phyloP scores from a whole-genome alignment of 805 yeast species.

The Pichia exigua region DNA sequence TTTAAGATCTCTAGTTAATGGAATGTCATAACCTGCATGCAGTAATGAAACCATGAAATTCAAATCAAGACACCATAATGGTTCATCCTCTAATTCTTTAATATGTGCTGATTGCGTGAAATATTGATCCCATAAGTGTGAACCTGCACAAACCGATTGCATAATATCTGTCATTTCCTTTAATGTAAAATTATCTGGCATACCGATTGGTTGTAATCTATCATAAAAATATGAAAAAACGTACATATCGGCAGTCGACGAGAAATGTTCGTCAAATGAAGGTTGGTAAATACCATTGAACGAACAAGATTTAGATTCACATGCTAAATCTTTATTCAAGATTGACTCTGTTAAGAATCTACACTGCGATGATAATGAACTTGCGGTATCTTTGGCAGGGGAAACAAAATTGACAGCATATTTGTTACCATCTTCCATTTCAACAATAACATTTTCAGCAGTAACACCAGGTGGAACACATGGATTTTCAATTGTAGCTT shows the following conservation, averaged over 20 bases:
- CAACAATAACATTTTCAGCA: conserved; percentile 56
- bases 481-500: conserved; percentile 57
- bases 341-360: conserved; percentile 74
- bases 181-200: conserved; percentile 85
- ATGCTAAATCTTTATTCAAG: conserved; percentile 74
- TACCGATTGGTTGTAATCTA: conserved; percentile 86
- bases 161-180: conserved; percentile 80
- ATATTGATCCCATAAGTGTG: conserved; percentile 59
- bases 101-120: conserved; percentile 62
- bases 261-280: conserved; percentile 70
- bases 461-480: conserved; percentile 76
- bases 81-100: conserved; percentile 61
- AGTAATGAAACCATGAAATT: conserved; percentile 83
- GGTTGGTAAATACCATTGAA: conserved; percentile 98
- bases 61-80: conserved; percentile 91
- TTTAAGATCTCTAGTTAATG: conserved; percentile 77
- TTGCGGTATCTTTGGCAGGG: conserved; percentile 20
- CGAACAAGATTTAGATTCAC: conserved; percentile 77
- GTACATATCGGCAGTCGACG: conserved; percentile 65
- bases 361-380: conserved; percentile 74
- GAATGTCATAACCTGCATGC: conserved; percentile 96
- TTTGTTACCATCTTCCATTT: conserved; percentile 31
- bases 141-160: conserved; percentile 78
- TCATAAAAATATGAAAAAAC: conserved; percentile 95
- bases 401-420: conserved; percentile 30